Evolutionary conservation across 306 rosid species (phyloP), one percentile per base, ranked within the genome.

Genomic region (Pachyrhizus erosus): DNA sequence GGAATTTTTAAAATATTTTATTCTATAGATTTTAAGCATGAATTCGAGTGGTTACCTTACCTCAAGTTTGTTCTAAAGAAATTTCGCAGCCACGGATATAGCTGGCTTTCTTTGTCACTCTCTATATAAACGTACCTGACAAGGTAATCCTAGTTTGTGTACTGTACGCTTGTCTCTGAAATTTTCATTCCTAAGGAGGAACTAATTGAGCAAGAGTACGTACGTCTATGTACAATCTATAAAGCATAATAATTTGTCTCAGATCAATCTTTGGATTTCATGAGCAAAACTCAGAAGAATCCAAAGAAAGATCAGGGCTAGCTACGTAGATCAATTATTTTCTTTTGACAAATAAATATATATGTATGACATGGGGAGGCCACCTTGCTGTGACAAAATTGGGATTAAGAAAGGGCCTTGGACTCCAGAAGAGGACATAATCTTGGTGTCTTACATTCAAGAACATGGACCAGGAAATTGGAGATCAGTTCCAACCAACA

Each of bases 401-500:
- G 96, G 91, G 2, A 76, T 91, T n/a, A 95, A 95, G 87, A 95
- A 95, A 80, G 99, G 99, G 7, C 97, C 99, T n/a, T 95, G 99
- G 99, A 95, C 96, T 57, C 99, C 99, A 0, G 99, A 95, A 24
- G 99, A 95, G 67, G 99, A 95, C 78, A 95, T 95, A 88, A 77
- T 90, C 43, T 84, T 95, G 87, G 99, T 95, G 45, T 93, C 98
- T 85, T 95, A 95, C 82, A 90, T 95, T 87, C 99, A 93, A 83
- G 89, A 95, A 86, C 91, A 90, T 39, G 99, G 99, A 6, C 89
- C 99, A 12, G 98, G 96, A 0, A 95, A 95, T 85, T 95, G 99
- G 99, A 95, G 98, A 91, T 86, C 96, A 0, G 91, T 95, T 88
- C 99, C 98, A 7, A 82, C 87, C 43, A 88, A 91, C 75, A 93